These are phyloP conservation scores for Acer yangbiense DNA, from an alignment of 345 rosid genomes.

Conservation along the genomic window DNA sequence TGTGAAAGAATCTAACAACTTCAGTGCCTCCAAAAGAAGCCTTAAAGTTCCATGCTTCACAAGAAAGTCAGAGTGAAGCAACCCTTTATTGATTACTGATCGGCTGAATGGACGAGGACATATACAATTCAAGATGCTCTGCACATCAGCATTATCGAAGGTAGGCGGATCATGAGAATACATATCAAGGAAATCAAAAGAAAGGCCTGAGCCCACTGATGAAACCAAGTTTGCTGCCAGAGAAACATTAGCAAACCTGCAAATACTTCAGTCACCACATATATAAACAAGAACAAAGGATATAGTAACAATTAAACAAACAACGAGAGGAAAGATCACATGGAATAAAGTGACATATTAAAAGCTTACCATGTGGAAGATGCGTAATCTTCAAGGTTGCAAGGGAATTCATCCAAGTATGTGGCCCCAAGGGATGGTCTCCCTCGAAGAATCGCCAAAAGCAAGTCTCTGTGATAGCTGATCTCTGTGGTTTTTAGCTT, in stretches of 20 bases:
- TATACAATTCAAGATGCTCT: slow-evolving; percentile 62
- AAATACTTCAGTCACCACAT: slow-evolving; percentile 46
- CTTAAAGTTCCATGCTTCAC: slow-evolving; percentile 86
- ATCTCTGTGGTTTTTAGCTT: slow-evolving; percentile 71
- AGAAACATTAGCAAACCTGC: slow-evolving; percentile 83
- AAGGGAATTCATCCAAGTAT: slow-evolving; percentile 84
- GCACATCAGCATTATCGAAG: slow-evolving; percentile 49
- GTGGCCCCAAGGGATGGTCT: slow-evolving; percentile 73
- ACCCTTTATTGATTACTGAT: slow-evolving; percentile 73
- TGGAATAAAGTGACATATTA: slow-evolving; percentile 15
- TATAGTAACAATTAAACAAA: slow-evolving; percentile 17
- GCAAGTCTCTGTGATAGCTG: slow-evolving; percentile 76
- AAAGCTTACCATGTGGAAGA: slow-evolving; percentile 81
- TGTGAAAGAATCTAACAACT: slow-evolving; percentile 64
- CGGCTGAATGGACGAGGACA: slow-evolving; percentile 77
- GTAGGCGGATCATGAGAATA: slow-evolving; percentile 41
- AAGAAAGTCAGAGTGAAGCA: slow-evolving; percentile 79
- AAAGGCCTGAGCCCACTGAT: slow-evolving; percentile 48
- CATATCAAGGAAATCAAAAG: slow-evolving; percentile 59
- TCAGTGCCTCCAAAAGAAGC: slow-evolving; percentile 75
- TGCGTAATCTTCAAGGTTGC: slow-evolving; percentile 76
- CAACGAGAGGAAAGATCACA: slow-evolving; percentile 8
- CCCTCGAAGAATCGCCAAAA: slow-evolving; percentile 68
- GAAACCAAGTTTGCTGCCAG: slow-evolving; percentile 79
- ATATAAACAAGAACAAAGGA: slow-evolving; percentile 19